Evolutionary conservation across 1,139 yeast species (phyloP).

Genomic region (Kodamaea suecica): DNA sequence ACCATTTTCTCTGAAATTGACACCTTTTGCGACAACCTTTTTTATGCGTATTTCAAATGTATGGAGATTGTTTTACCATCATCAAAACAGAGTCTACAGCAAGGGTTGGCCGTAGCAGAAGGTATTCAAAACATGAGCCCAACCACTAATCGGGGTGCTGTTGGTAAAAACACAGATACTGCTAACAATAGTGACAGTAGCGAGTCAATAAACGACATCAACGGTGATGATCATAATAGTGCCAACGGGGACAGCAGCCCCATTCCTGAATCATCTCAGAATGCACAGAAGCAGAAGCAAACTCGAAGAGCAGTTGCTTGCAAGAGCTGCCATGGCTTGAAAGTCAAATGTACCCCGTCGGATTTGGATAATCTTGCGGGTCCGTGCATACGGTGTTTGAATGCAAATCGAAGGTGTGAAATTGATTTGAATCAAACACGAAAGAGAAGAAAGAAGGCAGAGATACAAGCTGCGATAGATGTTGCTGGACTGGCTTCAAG

Average conservation of each 20-base stretch:
- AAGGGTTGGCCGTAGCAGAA: too few species aligned
- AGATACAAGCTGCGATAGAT: constrained; percentile 19
- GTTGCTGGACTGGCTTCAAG: constrained; percentile 5
- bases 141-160: too few species aligned
- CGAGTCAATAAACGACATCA: background rate
- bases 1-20: too few species aligned
- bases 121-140: too few species aligned
- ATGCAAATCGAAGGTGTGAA: constrained; percentile 61
- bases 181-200: constrained; percentile 1
- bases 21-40: too few species aligned
- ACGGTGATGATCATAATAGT: background rate
- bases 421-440: constrained; percentile 62
- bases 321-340: constrained; percentile 73
- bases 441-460: constrained; percentile 46
- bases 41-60: too few species aligned
- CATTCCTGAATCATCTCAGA: background rate
- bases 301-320: constrained; percentile 57
- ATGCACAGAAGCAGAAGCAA: constrained; percentile 11
- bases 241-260: constrained; percentile 1
- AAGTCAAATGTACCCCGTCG: constrained; percentile 78
- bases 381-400: constrained; percentile 75
- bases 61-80: too few species aligned
- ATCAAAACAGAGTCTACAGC: too few species aligned
- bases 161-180: too few species aligned
- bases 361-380: constrained; percentile 54